Base-by-base conservation (phyloP, 1,284 basidiomycete genomes). In the Dichomitus squalens region DNA sequence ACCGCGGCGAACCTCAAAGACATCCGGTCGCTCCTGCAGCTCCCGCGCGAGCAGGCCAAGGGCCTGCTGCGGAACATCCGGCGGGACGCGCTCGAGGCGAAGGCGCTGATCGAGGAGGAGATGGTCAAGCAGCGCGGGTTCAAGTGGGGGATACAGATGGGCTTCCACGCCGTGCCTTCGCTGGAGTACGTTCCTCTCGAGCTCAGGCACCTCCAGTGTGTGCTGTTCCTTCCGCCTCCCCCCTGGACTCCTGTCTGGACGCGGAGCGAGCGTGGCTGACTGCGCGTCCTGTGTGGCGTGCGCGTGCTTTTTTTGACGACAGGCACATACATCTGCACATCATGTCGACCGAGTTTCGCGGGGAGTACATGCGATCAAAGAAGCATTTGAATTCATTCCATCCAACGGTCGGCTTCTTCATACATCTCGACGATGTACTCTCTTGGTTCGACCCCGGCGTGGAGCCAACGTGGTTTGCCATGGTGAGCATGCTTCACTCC, bases 381-480 rank as follows among this genome's bases (percentile, higher is more conserved):
- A 95, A 92, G 68, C 95, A 98, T 67, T 95, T 95, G 76, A 95
- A 96, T 70, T 94, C 93, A 2, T 99, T 98, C 75, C 87, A 92
- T 65, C 96, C 96, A 0, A 82, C 82, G 29, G 77, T 84, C 12
- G 95, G 93, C 0, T 98, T 95, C 76, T 98, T 97, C 72, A 68
- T 98, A 0, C 83, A 87, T 53, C 75, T 97, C 4, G 79, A 84
- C 34, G 85, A 92, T 5, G 88, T 97, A 4, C 73, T 91, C 39
- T 76, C 78, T 0, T 93, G 91, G 88, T 86, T 94, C 52, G 86
- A 88, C 35, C 77, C 81, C 6, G 86, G 89, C 41, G 77, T 81
- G 6, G 84, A 76, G 38, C 74, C 79, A 12, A 79, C 79, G 0
- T 85, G 79, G 67, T 87, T 78, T 61, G 64, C 71, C 25, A 74